Conservation (phyloP, 352 stramenopile species). For the Phytophthora crassamura region DNA sequence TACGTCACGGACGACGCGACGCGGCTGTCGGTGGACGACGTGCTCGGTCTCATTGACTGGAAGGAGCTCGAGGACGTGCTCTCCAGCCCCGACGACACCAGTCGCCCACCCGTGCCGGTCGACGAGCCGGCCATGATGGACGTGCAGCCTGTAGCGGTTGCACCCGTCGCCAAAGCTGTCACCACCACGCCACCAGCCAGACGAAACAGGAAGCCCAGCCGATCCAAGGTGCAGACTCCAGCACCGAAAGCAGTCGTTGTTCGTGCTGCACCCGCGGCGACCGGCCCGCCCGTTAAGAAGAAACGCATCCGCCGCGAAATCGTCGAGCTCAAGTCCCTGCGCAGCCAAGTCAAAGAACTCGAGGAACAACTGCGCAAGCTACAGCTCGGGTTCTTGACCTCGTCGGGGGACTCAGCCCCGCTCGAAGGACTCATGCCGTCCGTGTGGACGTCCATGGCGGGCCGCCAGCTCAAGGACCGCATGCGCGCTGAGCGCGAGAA, state of each 20-base stretch:
- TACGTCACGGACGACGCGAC: slow-evolving; percentile 36
- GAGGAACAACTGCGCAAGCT: slow-evolving; percentile 35
- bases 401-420: background rate
- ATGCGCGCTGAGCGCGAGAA: slow-evolving; percentile 42
- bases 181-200: slow-evolving; percentile 1
- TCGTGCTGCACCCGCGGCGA: background rate
- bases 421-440: slow-evolving; percentile 23
- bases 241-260: background rate
- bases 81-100: slow-evolving; percentile 30
- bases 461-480: slow-evolving; percentile 32
- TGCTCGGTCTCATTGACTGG: slow-evolving; percentile 42
- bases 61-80: slow-evolving; percentile 40
- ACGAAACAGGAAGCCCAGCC: slow-evolving; percentile 12
- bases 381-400: slow-evolving; percentile 20
- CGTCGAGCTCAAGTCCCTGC: slow-evolving; percentile 42
- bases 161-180: slow-evolving; percentile 4
- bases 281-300: slow-evolving; percentile 30
- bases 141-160: slow-evolving; percentile 3
- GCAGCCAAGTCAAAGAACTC: slow-evolving; percentile 41
- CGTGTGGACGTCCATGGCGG: slow-evolving; percentile 37
- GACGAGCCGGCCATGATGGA: slow-evolving; percentile 8
- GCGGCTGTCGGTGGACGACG: slow-evolving; percentile 36
- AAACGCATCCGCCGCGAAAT: slow-evolving; percentile 41
- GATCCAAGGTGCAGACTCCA: background rate
- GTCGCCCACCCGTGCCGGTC: slow-evolving; percentile 10